Evolutionary conservation across 2,329 filamentous ascomycete species (phyloP).

Genomic region (Ophiostoma novo-ulmi): DNA sequence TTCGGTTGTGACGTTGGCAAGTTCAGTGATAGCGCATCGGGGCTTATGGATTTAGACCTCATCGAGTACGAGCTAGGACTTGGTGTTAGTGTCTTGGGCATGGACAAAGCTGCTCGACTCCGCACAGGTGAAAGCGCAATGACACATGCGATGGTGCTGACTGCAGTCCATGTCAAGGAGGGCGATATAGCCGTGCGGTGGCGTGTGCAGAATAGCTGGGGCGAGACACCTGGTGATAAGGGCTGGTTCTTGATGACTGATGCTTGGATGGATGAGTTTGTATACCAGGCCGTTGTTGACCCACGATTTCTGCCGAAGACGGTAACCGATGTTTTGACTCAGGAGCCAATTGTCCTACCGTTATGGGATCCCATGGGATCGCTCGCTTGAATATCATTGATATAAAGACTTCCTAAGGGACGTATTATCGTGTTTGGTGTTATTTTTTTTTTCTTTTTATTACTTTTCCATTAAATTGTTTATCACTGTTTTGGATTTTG

Average conservation of each 20-base stretch:
- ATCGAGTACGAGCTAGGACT: conserved; percentile 82
- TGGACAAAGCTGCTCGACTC: conserved; percentile 72
- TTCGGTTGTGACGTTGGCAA: conserved; percentile 87
- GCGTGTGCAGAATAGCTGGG: conserved; percentile 87
- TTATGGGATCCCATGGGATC: conserved; percentile 79
- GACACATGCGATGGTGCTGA: conserved; percentile 92
- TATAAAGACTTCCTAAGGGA: neutral
- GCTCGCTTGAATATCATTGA: conserved; percentile 46
- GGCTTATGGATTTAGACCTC: conserved; percentile 75
- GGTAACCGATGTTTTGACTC: conserved; percentile 63
- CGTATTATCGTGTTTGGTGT: neutral
- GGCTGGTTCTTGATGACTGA: conserved; percentile 91
- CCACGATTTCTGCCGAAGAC: conserved; percentile 60
- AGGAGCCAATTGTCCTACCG: conserved; percentile 65
- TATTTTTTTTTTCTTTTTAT: neutral
- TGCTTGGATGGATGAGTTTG: conserved; percentile 72
- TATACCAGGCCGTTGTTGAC: conserved; percentile 82
- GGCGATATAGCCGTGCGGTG: conserved; percentile 59
- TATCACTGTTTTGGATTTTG: too few species aligned
- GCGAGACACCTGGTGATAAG: conserved; percentile 60
- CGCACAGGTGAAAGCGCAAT: conserved; percentile 71
- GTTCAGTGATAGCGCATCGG: conserved; percentile 61
- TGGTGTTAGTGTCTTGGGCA: conserved; percentile 64
- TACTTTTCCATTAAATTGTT: too few species aligned
- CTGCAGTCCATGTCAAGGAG: conserved; percentile 71